These are phyloP conservation scores for Corinectria fuckeliana DNA, from an alignment of 2,329 filamentous ascomycete species.

Conservation along the genomic window DNA sequence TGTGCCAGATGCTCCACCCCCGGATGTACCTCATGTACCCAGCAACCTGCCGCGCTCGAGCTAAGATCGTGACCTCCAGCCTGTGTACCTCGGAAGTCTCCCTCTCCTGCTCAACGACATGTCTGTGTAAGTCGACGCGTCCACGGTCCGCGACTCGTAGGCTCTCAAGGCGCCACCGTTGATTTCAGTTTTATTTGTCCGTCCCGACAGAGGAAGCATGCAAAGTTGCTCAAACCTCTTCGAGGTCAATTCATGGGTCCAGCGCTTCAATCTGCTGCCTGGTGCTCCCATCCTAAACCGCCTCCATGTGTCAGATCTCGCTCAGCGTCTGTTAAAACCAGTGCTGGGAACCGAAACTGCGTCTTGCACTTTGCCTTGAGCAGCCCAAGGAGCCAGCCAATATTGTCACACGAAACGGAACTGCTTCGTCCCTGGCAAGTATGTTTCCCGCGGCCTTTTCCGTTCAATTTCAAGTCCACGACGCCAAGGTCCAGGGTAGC, in stretches of 20 bases:
- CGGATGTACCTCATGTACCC: conserved; percentile 39
- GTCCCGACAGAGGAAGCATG: background rate
- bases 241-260: background rate
- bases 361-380: no score
- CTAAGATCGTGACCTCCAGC: conserved; percentile 40
- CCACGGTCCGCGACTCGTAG: background rate
- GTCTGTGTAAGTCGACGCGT: conserved; percentile 3
- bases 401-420: no score
- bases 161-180: background rate
- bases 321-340: background rate
- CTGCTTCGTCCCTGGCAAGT: no score
- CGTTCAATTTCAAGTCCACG: background rate
- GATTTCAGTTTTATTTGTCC: background rate
- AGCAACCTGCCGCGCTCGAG: conserved; percentile 36
- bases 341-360: background rate
- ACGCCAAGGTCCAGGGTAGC: conserved; percentile 8
- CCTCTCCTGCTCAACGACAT: conserved; percentile 15
- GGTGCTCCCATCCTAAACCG: background rate
- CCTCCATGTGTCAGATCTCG: background rate
- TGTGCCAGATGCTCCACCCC: conserved; percentile 39
- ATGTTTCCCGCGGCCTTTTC: no score
- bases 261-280: background rate
- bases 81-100: conserved; percentile 39
- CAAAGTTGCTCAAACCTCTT: background rate
- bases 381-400: no score